Evolutionary conservation across 192 early-diverging fungal genomes (phyloP).

Genomic region (Coemansia guatemalensis): DNA sequence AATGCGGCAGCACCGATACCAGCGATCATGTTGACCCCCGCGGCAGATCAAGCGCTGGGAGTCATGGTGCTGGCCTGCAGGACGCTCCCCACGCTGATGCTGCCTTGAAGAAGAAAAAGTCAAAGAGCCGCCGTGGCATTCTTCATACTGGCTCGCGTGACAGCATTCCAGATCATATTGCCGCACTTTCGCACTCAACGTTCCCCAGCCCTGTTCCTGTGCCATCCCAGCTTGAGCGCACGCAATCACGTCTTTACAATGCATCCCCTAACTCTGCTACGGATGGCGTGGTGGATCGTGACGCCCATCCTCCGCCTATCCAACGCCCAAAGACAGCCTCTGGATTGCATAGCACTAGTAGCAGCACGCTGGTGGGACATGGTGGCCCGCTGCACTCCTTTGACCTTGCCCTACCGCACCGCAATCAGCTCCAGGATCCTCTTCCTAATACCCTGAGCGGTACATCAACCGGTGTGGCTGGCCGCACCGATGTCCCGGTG

Average conservation of each 20-base stretch:
- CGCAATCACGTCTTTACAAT: slow-evolving; percentile 25
- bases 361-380: slow-evolving; percentile 15
- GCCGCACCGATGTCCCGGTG: slow-evolving; percentile 13
- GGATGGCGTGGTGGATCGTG: slow-evolving; percentile 9
- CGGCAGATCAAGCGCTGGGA: slow-evolving; percentile 13
- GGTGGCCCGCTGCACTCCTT: background rate
- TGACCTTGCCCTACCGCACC: slow-evolving; percentile 9
- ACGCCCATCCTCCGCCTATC: slow-evolving; percentile 9
- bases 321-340: slow-evolving; percentile 48
- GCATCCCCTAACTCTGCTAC: slow-evolving; percentile 5
- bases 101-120: slow-evolving; percentile 18
- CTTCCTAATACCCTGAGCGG: background rate
- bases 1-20: slow-evolving; percentile 13
- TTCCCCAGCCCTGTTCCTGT: slow-evolving; percentile 48
- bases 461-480: background rate
- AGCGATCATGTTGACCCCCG: slow-evolving; percentile 9
- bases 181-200: slow-evolving; percentile 51
- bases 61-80: slow-evolving; percentile 1
- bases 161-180: slow-evolving; percentile 47
- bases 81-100: background rate
- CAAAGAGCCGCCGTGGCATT: slow-evolving; percentile 33
- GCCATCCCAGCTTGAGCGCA: slow-evolving; percentile 29
- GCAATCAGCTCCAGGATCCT: slow-evolving; percentile 3
- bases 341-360: slow-evolving; percentile 27
- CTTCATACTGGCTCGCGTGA: slow-evolving; percentile 41